phyloP scores from a whole-genome alignment of 768 basidiomycete species.

The Trametes elegans region DNA sequence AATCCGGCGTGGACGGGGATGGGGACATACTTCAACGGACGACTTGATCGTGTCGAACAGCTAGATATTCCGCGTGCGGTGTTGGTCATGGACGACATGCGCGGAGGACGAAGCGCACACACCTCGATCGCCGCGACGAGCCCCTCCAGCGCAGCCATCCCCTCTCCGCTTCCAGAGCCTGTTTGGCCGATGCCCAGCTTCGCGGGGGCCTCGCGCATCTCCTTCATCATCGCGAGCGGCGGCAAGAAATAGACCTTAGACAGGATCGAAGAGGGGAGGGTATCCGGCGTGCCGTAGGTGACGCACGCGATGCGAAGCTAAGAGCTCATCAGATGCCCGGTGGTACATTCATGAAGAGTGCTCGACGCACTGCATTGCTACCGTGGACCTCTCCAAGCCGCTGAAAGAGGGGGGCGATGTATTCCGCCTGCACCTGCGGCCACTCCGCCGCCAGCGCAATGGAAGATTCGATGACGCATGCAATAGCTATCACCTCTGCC shows the following conservation, averaged over 20 bases:
- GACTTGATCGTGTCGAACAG: constrained; percentile 36
- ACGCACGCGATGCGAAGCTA: constrained; percentile 53
- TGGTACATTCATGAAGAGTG: not conserved
- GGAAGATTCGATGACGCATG: constrained; percentile 62
- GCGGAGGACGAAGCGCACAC: not conserved
- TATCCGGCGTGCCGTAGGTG: constrained; percentile 61
- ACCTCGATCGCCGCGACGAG: constrained; percentile 50
- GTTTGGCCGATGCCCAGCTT: constrained; percentile 60
- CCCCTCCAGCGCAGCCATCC: constrained; percentile 71
- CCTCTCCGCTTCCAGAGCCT: constrained; percentile 37
- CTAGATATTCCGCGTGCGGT: constrained; percentile 20
- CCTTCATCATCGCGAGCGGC: constrained; percentile 37
- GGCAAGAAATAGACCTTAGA: constrained; percentile 57
- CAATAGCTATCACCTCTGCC: constrained; percentile 39
- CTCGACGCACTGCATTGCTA: constrained; percentile 33
- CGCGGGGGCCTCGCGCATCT: constrained; percentile 45
- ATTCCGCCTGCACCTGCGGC: constrained; percentile 43
- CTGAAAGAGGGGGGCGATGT: constrained; percentile 50
- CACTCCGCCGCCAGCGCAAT: constrained; percentile 52
- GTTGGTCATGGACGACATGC: not conserved
- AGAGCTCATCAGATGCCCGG: not conserved
- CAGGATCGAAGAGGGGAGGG: constrained; percentile 52
- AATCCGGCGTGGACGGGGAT: not conserved
- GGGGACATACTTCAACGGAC: constrained; percentile 4
- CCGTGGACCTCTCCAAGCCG: constrained; percentile 47